Evolutionary conservation across 129 eudicot species (phyloP).

Genomic region (Centella asiatica): DNA sequence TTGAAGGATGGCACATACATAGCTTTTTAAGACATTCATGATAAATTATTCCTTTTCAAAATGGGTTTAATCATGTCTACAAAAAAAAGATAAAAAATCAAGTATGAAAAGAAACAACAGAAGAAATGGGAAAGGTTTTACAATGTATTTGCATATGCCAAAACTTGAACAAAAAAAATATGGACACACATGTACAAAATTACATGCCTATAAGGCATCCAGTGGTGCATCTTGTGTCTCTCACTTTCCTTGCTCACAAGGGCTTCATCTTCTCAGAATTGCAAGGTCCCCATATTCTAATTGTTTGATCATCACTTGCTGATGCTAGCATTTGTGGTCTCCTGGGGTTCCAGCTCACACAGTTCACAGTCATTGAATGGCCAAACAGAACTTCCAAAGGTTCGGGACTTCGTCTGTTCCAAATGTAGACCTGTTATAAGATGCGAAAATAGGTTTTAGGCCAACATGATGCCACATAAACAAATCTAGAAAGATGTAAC

Average conservation of each 20-base stretch:
- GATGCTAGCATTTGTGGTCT: slow-evolving; percentile 81
- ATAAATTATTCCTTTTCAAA: background rate
- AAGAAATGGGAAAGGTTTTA: slow-evolving; percentile 15
- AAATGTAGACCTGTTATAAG: slow-evolving; percentile 77
- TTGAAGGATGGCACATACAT: background rate
- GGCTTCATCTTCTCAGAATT: slow-evolving; percentile 18
- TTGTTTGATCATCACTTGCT: slow-evolving; percentile 87
- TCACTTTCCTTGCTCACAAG: slow-evolving; percentile 6
- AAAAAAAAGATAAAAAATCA: background rate
- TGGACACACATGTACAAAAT: slow-evolving; percentile 19
- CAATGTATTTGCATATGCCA: slow-evolving; percentile 15
- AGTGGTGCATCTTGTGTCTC: background rate
- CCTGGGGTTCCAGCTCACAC: slow-evolving; percentile 91
- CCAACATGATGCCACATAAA: background rate
- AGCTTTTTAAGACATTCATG: too few species aligned
- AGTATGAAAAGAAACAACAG: background rate
- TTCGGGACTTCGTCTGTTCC: slow-evolving; percentile 53
- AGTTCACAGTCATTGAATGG: slow-evolving; percentile 77
- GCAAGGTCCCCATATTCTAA: slow-evolving; percentile 97
- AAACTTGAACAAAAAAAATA: slow-evolving; percentile 17
- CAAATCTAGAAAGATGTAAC: background rate
- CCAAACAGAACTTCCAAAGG: slow-evolving; percentile 73
- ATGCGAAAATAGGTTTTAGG: background rate
- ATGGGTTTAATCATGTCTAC: background rate
- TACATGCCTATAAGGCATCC: slow-evolving; percentile 12